Evolutionary conservation across 352 stramenopile genomes (phyloP), one percentile per base, ranked within the genome.

Genomic region (Pythium rishiriense): DNA sequence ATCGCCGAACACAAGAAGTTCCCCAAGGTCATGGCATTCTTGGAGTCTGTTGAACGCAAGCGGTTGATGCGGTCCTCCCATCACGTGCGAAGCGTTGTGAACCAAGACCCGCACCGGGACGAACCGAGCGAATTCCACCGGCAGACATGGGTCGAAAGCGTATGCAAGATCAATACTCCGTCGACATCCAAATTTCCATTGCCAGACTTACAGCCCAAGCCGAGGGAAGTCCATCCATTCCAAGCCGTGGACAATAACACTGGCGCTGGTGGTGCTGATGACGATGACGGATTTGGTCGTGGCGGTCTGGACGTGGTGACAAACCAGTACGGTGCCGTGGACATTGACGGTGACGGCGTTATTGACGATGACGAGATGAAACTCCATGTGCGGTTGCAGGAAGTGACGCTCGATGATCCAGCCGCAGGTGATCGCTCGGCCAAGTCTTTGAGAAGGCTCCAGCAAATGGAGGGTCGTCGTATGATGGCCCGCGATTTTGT

Each of bases 1-100:
- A 87, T 90, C 19, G 81, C 79, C 3, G 62, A 62, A 31, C 81
- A 90, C 68, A 79, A 79, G 53, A 88, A 87, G 47, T 90, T 90
- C 60, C 72, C 77, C 25, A 85, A 85, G 51, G 69, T 90, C 29
- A 70, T 90, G 62, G 73, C 72, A 24, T 88, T 78, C 52, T 64
- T 90, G 7, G 81, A 90, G 70, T 79, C 66, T 39, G 69, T 76
- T 5, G 81, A 90, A 57, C 75, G 81, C 35, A 79, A 85, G 52
- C 79, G 79, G 39, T 69, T 72, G 50, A 82, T 90, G 46, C 76
- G 73, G 24, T 88, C 81, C 43, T 90, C 78, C 9, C 69, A 77
- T 37, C 69, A 88, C 55, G 68, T 80, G 28, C 81, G 78, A 39
- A 58, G 58, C 9, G 43, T 59, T 12, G 24, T 74, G 11, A 66